A percentile compares a stretch with the other conserved stretches of the same genome.
These are phyloP conservation scores for Acanthamoeba culbertsoni DNA, from an alignment of 208 protist species.

Conservation along the genomic window DNA sequence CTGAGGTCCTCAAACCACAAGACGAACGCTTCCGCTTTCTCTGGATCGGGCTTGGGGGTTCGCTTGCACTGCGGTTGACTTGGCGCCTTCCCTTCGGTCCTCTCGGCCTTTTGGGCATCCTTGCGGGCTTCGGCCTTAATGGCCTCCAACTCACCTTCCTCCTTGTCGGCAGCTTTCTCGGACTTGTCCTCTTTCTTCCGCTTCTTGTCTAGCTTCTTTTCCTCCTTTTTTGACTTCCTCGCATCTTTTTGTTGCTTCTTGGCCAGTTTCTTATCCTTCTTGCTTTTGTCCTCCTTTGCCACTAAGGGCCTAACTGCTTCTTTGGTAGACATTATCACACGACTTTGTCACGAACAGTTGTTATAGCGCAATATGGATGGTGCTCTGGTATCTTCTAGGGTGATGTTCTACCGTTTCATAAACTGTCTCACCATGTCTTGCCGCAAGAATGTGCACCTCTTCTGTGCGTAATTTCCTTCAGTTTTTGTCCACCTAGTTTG, in stretches of 20 bases:
- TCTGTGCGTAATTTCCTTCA: no score
- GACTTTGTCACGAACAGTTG: no score
- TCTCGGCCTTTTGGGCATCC: background rate
- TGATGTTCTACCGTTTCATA: no score
- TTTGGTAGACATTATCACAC: no score
- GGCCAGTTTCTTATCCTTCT: background rate
- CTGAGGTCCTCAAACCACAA: slow-evolving; percentile 63
- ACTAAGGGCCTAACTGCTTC: no score
- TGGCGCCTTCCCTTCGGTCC: background rate
- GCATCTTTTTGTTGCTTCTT: background rate
- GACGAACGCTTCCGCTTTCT: slow-evolving; percentile 24
- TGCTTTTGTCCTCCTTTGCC: background rate
- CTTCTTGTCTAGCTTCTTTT: background rate
- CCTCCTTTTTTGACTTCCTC: background rate
- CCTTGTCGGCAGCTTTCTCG: background rate
- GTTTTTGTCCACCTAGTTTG: no score
- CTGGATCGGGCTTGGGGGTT: background rate
- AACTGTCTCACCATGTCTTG: no score
- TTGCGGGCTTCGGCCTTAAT: background rate
- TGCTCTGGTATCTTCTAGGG: no score
- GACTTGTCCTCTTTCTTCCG: background rate
- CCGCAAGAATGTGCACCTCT: no score
- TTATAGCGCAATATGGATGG: no score
- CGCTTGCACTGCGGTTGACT: background rate
- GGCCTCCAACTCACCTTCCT: background rate